phyloP scores from a whole-genome alignment of 306 rosid species.

The Begonia masoniana region DNA sequence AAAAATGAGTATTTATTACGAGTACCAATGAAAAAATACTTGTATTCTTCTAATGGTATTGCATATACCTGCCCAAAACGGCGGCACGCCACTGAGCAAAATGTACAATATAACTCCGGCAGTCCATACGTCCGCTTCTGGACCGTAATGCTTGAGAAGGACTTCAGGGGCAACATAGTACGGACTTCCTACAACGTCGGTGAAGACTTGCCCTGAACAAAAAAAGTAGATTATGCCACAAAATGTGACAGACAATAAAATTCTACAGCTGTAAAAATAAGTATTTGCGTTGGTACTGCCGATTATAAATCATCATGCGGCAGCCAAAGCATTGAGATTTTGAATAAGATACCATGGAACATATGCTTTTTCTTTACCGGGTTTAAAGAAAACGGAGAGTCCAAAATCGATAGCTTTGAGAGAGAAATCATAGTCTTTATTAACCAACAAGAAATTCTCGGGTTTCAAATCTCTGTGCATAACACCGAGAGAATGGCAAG shows the following conservation, averaged over 20 bases:
- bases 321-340: too few species aligned
- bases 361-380: conserved; percentile 30
- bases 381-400: conserved; percentile 92
- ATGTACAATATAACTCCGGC: conserved; percentile 87
- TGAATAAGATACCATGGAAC: too few species aligned
- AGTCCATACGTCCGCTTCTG: conserved; percentile 95
- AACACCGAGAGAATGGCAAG: conserved; percentile 93
- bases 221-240: conserved; percentile 29
- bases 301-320: too few species aligned
- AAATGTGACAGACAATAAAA: conserved; percentile 30
- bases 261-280: too few species aligned
- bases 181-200: conserved; percentile 94
- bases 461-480: conserved; percentile 97
- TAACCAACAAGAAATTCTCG: conserved; percentile 79
- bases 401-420: conserved; percentile 97
- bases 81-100: conserved; percentile 87
- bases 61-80: conserved; percentile 83
- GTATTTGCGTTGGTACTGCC: too few species aligned
- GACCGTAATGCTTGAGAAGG: conserved; percentile 89
- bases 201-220: conserved; percentile 64
- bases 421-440: conserved; percentile 85
- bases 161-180: conserved; percentile 97
- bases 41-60: background rate
- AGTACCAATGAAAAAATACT: too few species aligned
- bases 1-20: conserved; percentile 6